Percentiles rank a stretch among this genome's conserved stretches.
Evolutionary conservation across 495 filamentous ascomycete genomes (phyloP).

Genomic region (Aspergillus biplanus): DNA sequence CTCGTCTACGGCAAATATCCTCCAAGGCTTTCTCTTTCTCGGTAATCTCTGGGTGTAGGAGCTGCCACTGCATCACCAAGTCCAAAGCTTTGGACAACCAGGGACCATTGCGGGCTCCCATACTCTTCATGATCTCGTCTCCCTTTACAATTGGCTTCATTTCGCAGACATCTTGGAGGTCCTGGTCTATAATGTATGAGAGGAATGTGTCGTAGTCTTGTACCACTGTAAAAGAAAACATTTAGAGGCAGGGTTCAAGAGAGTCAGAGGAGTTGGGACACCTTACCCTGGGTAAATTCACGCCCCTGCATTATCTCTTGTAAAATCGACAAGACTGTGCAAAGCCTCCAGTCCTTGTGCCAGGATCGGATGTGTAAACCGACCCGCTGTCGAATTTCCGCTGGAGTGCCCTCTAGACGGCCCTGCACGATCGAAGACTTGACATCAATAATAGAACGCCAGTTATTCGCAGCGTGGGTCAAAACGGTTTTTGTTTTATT

Average conservation of each 20-base stretch:
- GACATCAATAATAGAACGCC: slow-evolving; percentile 59
- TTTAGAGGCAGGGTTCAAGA: neutral
- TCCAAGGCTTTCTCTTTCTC: slow-evolving; percentile 67
- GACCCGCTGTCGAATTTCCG: slow-evolving; percentile 54
- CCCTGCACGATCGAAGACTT: slow-evolving; percentile 50
- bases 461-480: slow-evolving; percentile 62
- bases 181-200: slow-evolving; percentile 42
- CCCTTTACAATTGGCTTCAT: slow-evolving; percentile 70
- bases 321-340: slow-evolving; percentile 71
- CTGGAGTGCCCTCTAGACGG: slow-evolving; percentile 34
- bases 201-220: slow-evolving; percentile 52
- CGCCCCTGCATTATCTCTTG: slow-evolving; percentile 59
- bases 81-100: slow-evolving; percentile 80
- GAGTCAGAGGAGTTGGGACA: neutral
- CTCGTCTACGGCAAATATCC: slow-evolving; percentile 57
- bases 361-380: slow-evolving; percentile 81
- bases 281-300: slow-evolving; percentile 39
- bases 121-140: slow-evolving; percentile 59
- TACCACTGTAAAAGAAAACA: slow-evolving; percentile 28
- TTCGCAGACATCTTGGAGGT: slow-evolving; percentile 45
- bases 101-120: slow-evolving; percentile 67
- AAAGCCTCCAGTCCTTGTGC: slow-evolving; percentile 75
- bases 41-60: slow-evolving; percentile 69
- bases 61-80: slow-evolving; percentile 79
- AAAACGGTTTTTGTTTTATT: slow-evolving; percentile 72